phyloP scores from a whole-genome alignment of 2,329 filamentous ascomycete genomes.

The Penicillium rolfsii region DNA sequence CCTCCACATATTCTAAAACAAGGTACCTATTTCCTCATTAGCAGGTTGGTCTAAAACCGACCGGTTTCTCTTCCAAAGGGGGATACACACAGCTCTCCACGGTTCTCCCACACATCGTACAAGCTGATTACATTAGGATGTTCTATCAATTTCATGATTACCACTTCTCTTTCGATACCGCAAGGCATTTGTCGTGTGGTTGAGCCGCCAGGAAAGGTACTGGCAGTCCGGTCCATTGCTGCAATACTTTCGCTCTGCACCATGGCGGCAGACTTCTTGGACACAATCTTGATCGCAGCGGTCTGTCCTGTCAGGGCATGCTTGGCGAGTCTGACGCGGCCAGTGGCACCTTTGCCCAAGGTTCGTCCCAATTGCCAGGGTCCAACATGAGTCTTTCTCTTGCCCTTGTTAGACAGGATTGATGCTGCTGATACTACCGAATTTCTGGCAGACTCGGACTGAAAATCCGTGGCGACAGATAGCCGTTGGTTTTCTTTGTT shows the following conservation, averaged over 20 bases:
- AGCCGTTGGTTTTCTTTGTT: conserved; percentile 57
- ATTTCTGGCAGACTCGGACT: conserved; percentile 54
- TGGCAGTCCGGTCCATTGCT: conserved; percentile 74
- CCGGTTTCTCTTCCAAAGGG: not conserved
- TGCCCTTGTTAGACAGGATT: conserved; percentile 57
- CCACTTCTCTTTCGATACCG: conserved; percentile 90
- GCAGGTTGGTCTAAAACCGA: not conserved
- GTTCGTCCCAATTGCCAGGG: conserved; percentile 92
- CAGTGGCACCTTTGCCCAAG: conserved; percentile 86
- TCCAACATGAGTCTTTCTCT: conserved; percentile 76
- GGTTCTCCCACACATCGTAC: conserved; percentile 97
- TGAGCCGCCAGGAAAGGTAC: conserved; percentile 54
- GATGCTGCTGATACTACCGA: conserved; percentile 61
- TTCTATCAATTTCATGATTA: conserved; percentile 94
- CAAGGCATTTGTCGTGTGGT: conserved; percentile 76
- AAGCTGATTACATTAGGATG: conserved; percentile 93
- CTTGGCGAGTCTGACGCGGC: conserved; percentile 81
- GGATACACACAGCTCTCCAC: conserved; percentile 79
- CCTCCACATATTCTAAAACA: conserved; percentile 88
- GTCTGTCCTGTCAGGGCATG: conserved; percentile 77
- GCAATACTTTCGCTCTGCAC: conserved; percentile 85
- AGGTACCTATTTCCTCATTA: conserved; percentile 69
- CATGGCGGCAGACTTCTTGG: conserved; percentile 76
- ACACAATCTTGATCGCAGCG: conserved; percentile 94
- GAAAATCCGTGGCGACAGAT: conserved; percentile 55